Conservation (phyloP, 768 basidiomycete genomes). For the Hericium erinaceus region DNA sequence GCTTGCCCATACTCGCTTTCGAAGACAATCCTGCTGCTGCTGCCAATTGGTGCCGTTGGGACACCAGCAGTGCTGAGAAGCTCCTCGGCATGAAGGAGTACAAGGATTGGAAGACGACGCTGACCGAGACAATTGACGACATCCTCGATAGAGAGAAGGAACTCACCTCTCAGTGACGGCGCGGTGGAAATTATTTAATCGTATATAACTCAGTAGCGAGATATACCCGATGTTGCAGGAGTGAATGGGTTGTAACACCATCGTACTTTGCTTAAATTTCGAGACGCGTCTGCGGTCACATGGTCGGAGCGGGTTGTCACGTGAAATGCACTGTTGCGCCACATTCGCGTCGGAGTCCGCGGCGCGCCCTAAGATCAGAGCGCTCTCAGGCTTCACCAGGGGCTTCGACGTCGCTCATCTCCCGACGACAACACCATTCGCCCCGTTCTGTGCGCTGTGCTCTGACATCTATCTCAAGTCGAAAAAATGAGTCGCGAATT, state of each 20-base stretch:
- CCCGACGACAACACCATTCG: too few species aligned
- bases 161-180: background rate
- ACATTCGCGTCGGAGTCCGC: background rate
- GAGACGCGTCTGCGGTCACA: background rate
- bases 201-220: too few species aligned
- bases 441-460: too few species aligned
- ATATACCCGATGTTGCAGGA: too few species aligned
- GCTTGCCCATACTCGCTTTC: background rate
- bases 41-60: background rate
- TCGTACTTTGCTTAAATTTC: too few species aligned
- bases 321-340: too few species aligned
- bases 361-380: background rate
- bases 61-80: background rate
- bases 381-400: too few species aligned
- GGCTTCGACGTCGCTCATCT: background rate
- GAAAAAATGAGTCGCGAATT: background rate
- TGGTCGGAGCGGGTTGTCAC: background rate
- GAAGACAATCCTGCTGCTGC: conserved; percentile 1
- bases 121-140: background rate
- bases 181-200: too few species aligned
- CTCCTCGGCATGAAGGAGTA: background rate
- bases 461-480: too few species aligned
- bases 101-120: background rate
- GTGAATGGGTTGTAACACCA: too few species aligned
- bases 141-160: background rate